Conservation (phyloP, 768 basidiomycete species). For the Collybia nuda region DNA sequence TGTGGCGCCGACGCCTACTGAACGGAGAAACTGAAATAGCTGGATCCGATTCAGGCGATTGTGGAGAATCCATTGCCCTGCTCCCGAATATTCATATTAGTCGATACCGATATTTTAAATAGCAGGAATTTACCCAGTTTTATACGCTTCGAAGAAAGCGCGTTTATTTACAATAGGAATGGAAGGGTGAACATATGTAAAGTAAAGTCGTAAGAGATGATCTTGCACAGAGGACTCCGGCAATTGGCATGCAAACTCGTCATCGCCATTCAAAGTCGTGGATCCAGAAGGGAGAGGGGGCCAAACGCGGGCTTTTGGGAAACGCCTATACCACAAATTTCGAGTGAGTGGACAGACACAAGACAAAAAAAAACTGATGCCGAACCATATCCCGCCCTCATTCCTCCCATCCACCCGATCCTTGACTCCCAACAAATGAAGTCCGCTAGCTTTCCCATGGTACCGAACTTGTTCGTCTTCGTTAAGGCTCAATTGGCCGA, state of each 20-base stretch:
- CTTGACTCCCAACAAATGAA: constrained; percentile 68
- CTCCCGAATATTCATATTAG: neutral
- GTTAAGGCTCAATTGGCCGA: constrained; percentile 85
- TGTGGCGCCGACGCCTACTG: constrained; percentile 39
- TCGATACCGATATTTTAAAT: constrained; percentile 11
- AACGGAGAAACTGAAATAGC: constrained; percentile 30
- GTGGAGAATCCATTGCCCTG: constrained; percentile 11
- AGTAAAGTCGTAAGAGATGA: constrained; percentile 74
- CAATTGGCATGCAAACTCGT: constrained; percentile 41
- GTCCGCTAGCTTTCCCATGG: constrained; percentile 82
- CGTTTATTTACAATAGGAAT: constrained; percentile 78
- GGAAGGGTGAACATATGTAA: constrained; percentile 75
- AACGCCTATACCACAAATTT: constrained; percentile 50
- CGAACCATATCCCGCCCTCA: constrained; percentile 75
- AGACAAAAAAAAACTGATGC: constrained; percentile 11
- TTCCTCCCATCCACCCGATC: constrained; percentile 64
- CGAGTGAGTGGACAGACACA: neutral
- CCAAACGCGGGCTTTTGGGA: constrained; percentile 90
- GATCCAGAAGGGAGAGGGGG: constrained; percentile 51
- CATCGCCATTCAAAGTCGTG: constrained; percentile 27
- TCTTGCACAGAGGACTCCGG: constrained; percentile 63
- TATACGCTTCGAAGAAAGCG: constrained; percentile 62
- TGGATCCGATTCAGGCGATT: constrained; percentile 14
- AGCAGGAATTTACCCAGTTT: constrained; percentile 27
- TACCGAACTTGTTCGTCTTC: constrained; percentile 85